These are phyloP conservation scores for Auriscalpium orientale DNA, from an alignment of 768 basidiomycete species.

Conservation along the genomic window DNA sequence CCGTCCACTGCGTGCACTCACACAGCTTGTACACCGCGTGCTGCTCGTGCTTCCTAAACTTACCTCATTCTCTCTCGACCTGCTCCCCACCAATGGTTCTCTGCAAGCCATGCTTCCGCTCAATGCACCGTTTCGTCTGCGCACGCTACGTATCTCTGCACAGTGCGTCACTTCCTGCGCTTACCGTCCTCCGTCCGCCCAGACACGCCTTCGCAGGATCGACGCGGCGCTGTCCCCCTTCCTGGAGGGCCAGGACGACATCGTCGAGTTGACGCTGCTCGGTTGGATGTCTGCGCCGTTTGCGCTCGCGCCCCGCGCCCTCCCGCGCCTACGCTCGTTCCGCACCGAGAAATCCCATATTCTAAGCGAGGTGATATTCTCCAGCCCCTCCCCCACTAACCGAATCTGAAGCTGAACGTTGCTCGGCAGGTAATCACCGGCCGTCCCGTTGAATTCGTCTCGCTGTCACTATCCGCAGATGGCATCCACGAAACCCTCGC, in stretches of 20 bases:
- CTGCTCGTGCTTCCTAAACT: slow-evolving; percentile 35
- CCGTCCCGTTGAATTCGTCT: slow-evolving; percentile 42
- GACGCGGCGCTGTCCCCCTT: slow-evolving; percentile 40
- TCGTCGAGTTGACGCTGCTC: slow-evolving; percentile 48
- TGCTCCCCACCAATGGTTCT: too few relatives aligned
- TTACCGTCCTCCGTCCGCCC: background rate
- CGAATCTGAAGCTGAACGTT: too few relatives aligned
- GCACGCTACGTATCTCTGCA: slow-evolving; percentile 47
- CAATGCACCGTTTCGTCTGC: slow-evolving; percentile 36
- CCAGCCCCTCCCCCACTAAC: too few relatives aligned
- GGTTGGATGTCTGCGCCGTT: slow-evolving; percentile 34
- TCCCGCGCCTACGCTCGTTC: slow-evolving; percentile 42
- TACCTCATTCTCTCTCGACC: slow-evolving; percentile 38
- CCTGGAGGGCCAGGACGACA: slow-evolving; percentile 39
- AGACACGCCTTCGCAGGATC: slow-evolving; percentile 1
- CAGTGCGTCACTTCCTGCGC: slow-evolving; percentile 25
- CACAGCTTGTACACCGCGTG: slow-evolving; percentile 39
- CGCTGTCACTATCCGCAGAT: slow-evolving; percentile 43
- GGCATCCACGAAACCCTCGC: slow-evolving; percentile 35
- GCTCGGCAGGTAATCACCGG: slow-evolving; percentile 33
- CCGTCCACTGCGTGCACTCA: slow-evolving; percentile 39
- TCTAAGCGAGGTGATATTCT: too few relatives aligned
- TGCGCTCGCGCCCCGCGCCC: slow-evolving; percentile 29
- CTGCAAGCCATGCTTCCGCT: slow-evolving; percentile 33
- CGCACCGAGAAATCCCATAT: slow-evolving; percentile 39